Conservation (phyloP, 2,329 filamentous ascomycete species). For the Calonectria crousiana region DNA sequence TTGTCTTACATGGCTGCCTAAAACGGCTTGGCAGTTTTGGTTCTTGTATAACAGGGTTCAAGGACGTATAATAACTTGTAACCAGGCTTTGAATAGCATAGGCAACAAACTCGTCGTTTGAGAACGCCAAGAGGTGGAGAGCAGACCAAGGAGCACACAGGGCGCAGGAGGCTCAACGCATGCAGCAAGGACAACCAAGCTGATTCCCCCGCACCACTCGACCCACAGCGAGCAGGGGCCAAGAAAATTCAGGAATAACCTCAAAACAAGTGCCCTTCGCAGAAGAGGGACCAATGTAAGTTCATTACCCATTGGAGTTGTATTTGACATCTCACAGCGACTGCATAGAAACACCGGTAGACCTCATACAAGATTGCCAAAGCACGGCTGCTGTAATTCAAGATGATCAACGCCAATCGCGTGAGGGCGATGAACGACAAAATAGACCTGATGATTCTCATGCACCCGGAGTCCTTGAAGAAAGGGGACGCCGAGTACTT, state of each 20-base stretch:
- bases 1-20: not conserved
- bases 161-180: too few relatives aligned
- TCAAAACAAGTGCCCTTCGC: not conserved
- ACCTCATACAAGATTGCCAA: not conserved
- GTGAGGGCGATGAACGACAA: slow-evolving; percentile 1
- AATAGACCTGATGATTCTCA: slow-evolving; percentile 1
- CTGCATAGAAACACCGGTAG: not conserved
- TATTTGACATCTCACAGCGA: too few relatives aligned
- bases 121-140: not conserved
- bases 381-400: not conserved
- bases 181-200: not conserved
- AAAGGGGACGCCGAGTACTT: not conserved
- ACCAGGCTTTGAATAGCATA: not conserved
- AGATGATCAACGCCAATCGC: not conserved
- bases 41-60: not conserved
- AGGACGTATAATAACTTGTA: not conserved
- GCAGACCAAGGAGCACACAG: not conserved
- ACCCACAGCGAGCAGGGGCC: not conserved
- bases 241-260: not conserved
- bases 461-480: not conserved
- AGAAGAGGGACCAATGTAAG: not conserved
- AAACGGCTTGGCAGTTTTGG: not conserved
- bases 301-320: not conserved
- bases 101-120: not conserved
- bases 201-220: not conserved